A percentile compares a stretch with the other conserved stretches of the same genome.
Conservation (phyloP, 805 yeast genomes). For the Blastobotrys americana region DNA sequence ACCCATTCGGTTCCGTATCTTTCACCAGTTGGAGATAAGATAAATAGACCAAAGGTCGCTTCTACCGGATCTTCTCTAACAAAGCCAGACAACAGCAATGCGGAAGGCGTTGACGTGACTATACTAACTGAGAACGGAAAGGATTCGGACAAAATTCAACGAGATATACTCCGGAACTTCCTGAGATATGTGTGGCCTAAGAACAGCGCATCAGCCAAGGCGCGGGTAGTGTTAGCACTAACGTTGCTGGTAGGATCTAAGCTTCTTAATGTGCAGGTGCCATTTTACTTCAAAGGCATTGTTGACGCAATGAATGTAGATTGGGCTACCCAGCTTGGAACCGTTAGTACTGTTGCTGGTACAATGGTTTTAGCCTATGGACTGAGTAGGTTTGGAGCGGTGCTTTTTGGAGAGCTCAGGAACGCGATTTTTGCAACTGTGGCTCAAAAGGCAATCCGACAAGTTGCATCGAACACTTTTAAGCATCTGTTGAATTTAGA, state of each 20-base stretch:
- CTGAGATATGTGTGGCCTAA: slow-evolving; percentile 34
- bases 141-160: slow-evolving; percentile 11
- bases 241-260: slow-evolving; percentile 71
- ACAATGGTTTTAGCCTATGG: slow-evolving; percentile 79
- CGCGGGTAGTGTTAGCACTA: slow-evolving; percentile 71
- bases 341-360: slow-evolving; percentile 58
- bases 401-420: slow-evolving; percentile 85
- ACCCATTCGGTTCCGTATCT: too few relatives aligned
- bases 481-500: slow-evolving; percentile 77
- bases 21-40: too few relatives aligned
- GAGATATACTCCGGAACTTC: slow-evolving; percentile 23
- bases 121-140: slow-evolving; percentile 8
- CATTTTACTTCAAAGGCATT: slow-evolving; percentile 82
- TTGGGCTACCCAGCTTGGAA: slow-evolving; percentile 63
- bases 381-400: slow-evolving; percentile 89
- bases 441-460: slow-evolving; percentile 87
- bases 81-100: not conserved
- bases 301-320: slow-evolving; percentile 91
- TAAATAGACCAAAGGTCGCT: too few relatives aligned
- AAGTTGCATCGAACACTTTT: slow-evolving; percentile 84
- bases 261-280: slow-evolving; percentile 87
- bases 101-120: not conserved
- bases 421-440: slow-evolving; percentile 95
- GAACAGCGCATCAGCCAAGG: slow-evolving; percentile 35
- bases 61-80: too few relatives aligned